Evolutionary conservation across 1,284 basidiomycete genomes (phyloP), one percentile per base, ranked within the genome.

Genomic region (Leucoagaricus sp.): DNA sequence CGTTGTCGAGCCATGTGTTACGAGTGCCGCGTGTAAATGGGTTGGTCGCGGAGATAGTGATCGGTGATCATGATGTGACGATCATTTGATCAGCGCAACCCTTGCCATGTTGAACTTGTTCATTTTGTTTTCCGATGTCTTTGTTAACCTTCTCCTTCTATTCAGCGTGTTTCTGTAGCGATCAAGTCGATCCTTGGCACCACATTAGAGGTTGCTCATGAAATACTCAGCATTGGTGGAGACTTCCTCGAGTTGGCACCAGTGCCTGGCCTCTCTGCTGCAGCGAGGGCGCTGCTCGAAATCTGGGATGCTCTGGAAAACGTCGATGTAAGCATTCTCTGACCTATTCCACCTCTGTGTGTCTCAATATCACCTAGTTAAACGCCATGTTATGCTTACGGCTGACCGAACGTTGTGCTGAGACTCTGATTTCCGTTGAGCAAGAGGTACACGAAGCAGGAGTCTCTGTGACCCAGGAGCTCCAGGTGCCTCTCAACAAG

Each of bases 281-380:
- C 80, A 0, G 86, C 83, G 0, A 72, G 69, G 36, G 77, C 77
- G 4, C 64, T 89, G 31, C 60, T 88, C 17, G 68, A 69, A 13
- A 85, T 89, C 19, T 89, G 87, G 87, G 80, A 85, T 53, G 73
- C 83, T 0, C 70, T 85, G 21, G 75, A 84, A 49, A 60, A 71
- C 31, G 83, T 89, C 23, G 85, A 89, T 60, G 87, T 89, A 60
- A 64, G 84, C 74, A 34, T 21, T 8, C n/a, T 8, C 4, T 2
- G 28, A n/a, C 44, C 7, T 38, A 25, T n/a, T 15, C 4, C 7
- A 15, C 19, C 34, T 17, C 21, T 36, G 31, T 48, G 10, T 46
- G 10, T 29, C 31, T 10, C 6, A 21, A 34, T 4, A 26, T 33
- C 15, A 40, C 53, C 12, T 45, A 88, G 87, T 79, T 80, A 59